These are phyloP conservation scores for Leptographium galeiforme DNA, from an alignment of 2,329 filamentous ascomycete species.

Conservation along the genomic window DNA sequence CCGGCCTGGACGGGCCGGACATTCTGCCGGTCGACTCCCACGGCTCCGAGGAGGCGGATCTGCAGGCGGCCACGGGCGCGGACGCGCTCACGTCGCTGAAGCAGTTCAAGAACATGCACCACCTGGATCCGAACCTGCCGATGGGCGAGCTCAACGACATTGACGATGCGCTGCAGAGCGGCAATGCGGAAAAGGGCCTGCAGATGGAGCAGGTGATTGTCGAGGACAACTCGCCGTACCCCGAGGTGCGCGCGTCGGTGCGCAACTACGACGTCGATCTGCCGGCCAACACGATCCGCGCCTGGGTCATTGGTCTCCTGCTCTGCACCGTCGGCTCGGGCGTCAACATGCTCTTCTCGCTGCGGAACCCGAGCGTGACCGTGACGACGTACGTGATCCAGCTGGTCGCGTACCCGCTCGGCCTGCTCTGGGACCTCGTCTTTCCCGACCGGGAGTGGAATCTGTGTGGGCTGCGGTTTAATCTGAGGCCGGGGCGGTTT, in stretches of 20 bases:
- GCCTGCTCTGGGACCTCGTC: conserved; percentile 38
- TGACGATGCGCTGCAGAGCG: conserved; percentile 39
- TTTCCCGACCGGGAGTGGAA: conserved; percentile 39
- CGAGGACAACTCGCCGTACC: conserved; percentile 52
- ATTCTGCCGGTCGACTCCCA: not conserved
- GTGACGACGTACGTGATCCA: conserved; percentile 51
- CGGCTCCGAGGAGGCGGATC: not conserved
- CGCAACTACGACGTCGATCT: conserved; percentile 51
- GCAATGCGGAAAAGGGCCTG: conserved; percentile 41
- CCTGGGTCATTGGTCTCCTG: conserved; percentile 43
- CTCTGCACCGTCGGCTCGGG: conserved; percentile 44
- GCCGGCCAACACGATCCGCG: conserved; percentile 49
- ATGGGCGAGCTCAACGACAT: conserved; percentile 48
- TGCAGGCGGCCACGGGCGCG: conserved; percentile 7
- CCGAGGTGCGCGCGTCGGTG: conserved; percentile 49
- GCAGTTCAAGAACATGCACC: conserved; percentile 46
- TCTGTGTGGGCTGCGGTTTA: conserved; percentile 39
- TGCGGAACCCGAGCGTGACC: conserved; percentile 43
- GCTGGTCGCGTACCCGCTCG: conserved; percentile 47
- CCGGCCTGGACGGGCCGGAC: conserved; percentile 28
- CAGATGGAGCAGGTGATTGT: conserved; percentile 44
- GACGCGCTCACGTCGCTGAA: conserved; percentile 31
- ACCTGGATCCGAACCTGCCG: conserved; percentile 52
- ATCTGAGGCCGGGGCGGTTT: conserved; percentile 42
- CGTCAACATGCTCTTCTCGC: conserved; percentile 45